Evolutionary conservation across 1,284 basidiomycete species (phyloP), one percentile per base, ranked within the genome.

Genomic region (Apiotrichum gamsii): DNA sequence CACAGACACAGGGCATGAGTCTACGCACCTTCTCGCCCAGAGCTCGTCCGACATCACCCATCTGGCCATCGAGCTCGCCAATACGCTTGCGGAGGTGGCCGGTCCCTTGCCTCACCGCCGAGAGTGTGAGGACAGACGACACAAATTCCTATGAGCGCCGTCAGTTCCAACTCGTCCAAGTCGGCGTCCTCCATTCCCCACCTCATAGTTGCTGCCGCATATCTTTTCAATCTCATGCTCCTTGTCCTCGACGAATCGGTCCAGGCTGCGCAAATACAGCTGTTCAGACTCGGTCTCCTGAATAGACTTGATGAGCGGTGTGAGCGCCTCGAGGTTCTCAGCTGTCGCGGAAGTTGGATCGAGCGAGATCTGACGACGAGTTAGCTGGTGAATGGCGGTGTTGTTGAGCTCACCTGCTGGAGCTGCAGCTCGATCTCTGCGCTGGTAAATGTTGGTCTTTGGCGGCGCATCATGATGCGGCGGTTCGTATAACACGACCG

Each of bases 191-290:
- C n/a, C n/a, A n/a, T n/a, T n/a, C n/a, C 40, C 5, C 10, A 76
- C 76, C 68, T 94, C 89, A 68, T 98, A 96, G 70, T 97, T 97
- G 59, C 87, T 85, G 49, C 85, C 82, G 73, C 95, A 98, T 72
- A 97, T 91, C 51, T 81, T 82, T 75, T 97, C 90, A 64, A 99
- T 98, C 72, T 98, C 93, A 48, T 80, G 78, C 67, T 99, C 95
- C 74, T 97, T 96, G 56, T 90, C 82, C 61, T 87, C 82, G 41
- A 97, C 87, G 61, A 97, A 87, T 16, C 76, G 78, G 60, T 90
- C 85, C 41, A 97, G 77, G 34, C 85, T 88, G 37, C 85, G 81
- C 29, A 98, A 79, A 70, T 93, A 98, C 13, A 83, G 80, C 52
- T 96, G 90, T 64, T 96, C 90, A 62, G 93, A 90, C 39, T 85